Percentiles rank a stretch among this genome's conserved stretches.
Evolutionary conservation across 371 early-diverging fungal genomes (phyloP).

Genomic region (Rhizopus stolonifer): DNA sequence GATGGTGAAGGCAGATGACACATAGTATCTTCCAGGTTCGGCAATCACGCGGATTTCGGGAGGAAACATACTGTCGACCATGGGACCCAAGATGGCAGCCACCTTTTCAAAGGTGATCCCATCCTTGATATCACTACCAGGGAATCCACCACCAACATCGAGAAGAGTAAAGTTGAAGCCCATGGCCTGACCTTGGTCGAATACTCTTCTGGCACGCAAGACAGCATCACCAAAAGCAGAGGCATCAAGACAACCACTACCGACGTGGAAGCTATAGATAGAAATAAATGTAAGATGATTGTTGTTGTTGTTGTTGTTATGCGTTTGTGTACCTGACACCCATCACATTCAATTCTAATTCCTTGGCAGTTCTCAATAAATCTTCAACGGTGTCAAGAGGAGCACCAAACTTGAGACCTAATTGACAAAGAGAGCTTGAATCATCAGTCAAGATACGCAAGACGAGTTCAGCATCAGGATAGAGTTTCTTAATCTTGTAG

Average conservation of each 20-base stretch:
- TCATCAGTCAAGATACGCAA: conserved; percentile 96
- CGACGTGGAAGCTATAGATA: conserved; percentile 94
- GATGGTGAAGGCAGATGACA: conserved; percentile 89
- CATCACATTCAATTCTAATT: conserved; percentile 82
- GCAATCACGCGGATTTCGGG: conserved; percentile 85
- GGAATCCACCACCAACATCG: conserved; percentile 98
- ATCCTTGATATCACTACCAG: conserved; percentile 76
- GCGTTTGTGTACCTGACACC: too few relatives aligned
- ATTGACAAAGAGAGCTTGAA: conserved; percentile 86
- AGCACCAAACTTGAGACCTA: conserved; percentile 97
- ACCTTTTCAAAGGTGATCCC: conserved; percentile 85
- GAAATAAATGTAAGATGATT: too few relatives aligned
- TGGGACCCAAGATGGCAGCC: conserved; percentile 77
- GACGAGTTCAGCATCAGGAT: conserved; percentile 85
- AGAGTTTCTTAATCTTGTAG: conserved; percentile 81
- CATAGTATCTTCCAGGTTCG: conserved; percentile 98
- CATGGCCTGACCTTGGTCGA: conserved; percentile 76
- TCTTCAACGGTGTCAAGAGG: conserved; percentile 64
- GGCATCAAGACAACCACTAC: conserved; percentile 91
- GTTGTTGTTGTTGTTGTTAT: too few relatives aligned
- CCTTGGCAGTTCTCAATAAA: conserved; percentile 75
- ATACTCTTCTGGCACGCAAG: conserved; percentile 76
- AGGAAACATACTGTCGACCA: conserved; percentile 78
- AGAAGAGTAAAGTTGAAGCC: conserved; percentile 82
- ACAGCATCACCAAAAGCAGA: conserved; percentile 93